Percentiles rank a stretch among this genome's conserved stretches.
phyloP scores from a whole-genome alignment of 2,329 filamentous ascomycete species.

The Drechslerella stenobrocha region DNA sequence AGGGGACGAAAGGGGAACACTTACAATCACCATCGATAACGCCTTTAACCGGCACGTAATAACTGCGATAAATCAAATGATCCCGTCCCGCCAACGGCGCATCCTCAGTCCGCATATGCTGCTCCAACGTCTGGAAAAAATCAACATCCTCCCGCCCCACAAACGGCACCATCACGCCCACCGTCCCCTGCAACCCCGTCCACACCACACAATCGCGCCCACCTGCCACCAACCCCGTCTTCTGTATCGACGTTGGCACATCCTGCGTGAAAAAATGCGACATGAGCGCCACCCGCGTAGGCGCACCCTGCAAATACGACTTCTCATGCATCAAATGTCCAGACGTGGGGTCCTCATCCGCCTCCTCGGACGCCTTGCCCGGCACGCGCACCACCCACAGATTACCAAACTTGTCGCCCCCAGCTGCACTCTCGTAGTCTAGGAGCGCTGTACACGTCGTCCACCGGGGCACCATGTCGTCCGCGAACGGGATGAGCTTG shows the following conservation, averaged over 20 bases:
- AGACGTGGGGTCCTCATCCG: slow-evolving; percentile 88
- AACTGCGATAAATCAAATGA: slow-evolving; percentile 91
- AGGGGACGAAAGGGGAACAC: slow-evolving; percentile 9
- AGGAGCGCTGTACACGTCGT: slow-evolving; percentile 90
- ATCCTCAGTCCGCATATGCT: slow-evolving; percentile 82
- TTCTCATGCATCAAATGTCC: slow-evolving; percentile 89
- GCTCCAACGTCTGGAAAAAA: slow-evolving; percentile 94
- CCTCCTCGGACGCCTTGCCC: slow-evolving; percentile 79
- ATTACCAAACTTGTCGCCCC: slow-evolving; percentile 97
- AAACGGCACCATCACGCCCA: slow-evolving; percentile 92
- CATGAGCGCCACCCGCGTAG: slow-evolving; percentile 81
- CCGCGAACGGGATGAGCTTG: slow-evolving; percentile 86
- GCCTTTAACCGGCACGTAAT: slow-evolving; percentile 95
- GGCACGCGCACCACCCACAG: slow-evolving; percentile 89
- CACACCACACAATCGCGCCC: slow-evolving; percentile 89
- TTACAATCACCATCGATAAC: slow-evolving; percentile 84
- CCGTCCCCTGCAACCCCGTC: slow-evolving; percentile 90
- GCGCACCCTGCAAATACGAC: slow-evolving; percentile 84
- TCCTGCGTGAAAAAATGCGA: slow-evolving; percentile 90
- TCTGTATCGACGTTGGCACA: slow-evolving; percentile 85
- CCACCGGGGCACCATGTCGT: slow-evolving; percentile 87
- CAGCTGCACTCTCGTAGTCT: slow-evolving; percentile 93
- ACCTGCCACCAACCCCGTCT: slow-evolving; percentile 85
- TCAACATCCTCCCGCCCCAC: slow-evolving; percentile 89
- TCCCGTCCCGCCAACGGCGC: slow-evolving; percentile 87